Evolutionary conservation across 2,329 filamentous ascomycete species (phyloP).

Genomic region (Talaromyces sp.): DNA sequence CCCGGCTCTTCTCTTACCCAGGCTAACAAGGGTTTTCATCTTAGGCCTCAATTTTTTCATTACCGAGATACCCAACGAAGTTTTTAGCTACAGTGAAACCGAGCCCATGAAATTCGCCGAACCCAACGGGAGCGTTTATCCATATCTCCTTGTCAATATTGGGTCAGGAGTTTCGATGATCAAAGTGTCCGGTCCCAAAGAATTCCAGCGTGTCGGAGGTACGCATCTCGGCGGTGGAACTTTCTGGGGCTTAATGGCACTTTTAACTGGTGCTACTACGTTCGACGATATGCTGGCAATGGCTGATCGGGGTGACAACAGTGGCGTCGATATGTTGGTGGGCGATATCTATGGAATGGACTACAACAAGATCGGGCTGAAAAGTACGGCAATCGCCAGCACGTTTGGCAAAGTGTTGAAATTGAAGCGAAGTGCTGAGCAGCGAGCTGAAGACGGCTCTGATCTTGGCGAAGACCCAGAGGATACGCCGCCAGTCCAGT

Average conservation of each 20-base stretch:
- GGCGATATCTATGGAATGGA: constrained; percentile 97
- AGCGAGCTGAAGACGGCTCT: constrained; percentile 67
- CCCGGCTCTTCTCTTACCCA: neutral
- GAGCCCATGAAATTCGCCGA: constrained; percentile 87
- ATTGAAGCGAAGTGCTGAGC: constrained; percentile 81
- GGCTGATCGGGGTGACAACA: constrained; percentile 87
- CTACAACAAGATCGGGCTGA: constrained; percentile 93
- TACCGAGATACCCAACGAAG: constrained; percentile 92
- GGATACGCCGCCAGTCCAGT: constrained; percentile 42
- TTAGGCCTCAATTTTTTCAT: constrained; percentile 96
- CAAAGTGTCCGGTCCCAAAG: constrained; percentile 85
- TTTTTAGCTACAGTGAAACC: constrained; percentile 91
- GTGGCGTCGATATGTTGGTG: constrained; percentile 91
- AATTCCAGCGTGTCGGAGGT: constrained; percentile 87
- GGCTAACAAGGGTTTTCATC: neutral
- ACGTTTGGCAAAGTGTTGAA: constrained; percentile 97
- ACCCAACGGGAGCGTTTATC: constrained; percentile 78
- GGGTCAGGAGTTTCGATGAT: constrained; percentile 96
- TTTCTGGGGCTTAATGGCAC: constrained; percentile 87
- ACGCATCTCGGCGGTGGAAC: constrained; percentile 96
- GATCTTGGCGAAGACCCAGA: constrained; percentile 36
- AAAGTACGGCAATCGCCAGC: constrained; percentile 91
- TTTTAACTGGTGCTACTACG: constrained; percentile 88
- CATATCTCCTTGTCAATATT: constrained; percentile 96
- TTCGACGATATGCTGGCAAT: constrained; percentile 97